Percentiles rank a stretch among this genome's conserved stretches.
These are phyloP conservation scores for Botrytis paeoniae DNA, from an alignment of 2,329 filamentous ascomycete species.

Conservation along the genomic window DNA sequence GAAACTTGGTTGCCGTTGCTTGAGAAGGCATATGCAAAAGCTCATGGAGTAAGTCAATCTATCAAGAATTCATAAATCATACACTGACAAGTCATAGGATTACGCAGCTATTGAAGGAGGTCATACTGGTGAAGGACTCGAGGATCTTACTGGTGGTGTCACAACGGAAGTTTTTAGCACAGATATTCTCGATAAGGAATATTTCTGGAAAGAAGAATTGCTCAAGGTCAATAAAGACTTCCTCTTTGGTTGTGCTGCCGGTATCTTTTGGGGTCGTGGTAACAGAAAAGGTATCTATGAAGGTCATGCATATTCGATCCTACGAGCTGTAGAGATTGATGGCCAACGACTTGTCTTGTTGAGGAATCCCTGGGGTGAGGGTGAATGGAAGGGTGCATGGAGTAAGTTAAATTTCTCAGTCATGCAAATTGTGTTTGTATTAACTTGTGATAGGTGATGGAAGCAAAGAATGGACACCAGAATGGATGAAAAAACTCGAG, in stretches of 20 bases:
- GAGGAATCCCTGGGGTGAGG: conserved; percentile 57
- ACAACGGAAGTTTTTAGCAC: conserved; percentile 66
- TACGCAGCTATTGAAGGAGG: conserved; percentile 73
- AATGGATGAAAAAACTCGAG: conserved; percentile 54
- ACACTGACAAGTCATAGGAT: conserved; percentile 44
- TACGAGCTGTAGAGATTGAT: conserved; percentile 52
- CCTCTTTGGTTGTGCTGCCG: conserved; percentile 62
- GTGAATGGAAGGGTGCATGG: conserved; percentile 57
- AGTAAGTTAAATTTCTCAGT: conserved; percentile 30
- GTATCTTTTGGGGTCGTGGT: conserved; percentile 38
- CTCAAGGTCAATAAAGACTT: conserved; percentile 79
- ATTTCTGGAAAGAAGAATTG: conserved; percentile 80
- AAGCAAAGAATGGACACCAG: conserved; percentile 59
- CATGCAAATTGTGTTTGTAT: background rate
- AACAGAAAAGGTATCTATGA: conserved; percentile 54
- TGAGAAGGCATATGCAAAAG: conserved; percentile 82
- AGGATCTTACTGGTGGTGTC: conserved; percentile 65
- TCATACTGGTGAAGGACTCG: conserved; percentile 55
- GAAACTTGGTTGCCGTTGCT: conserved; percentile 80
- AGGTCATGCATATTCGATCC: conserved; percentile 56
- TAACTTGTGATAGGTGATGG: conserved; percentile 43
- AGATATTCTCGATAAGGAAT: conserved; percentile 73
- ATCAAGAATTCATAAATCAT: background rate
- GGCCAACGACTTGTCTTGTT: conserved; percentile 53
- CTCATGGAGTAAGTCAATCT: conserved; percentile 50